Conservation (phyloP, 257 asterid species). For the Solanum raphanifolium region DNA sequence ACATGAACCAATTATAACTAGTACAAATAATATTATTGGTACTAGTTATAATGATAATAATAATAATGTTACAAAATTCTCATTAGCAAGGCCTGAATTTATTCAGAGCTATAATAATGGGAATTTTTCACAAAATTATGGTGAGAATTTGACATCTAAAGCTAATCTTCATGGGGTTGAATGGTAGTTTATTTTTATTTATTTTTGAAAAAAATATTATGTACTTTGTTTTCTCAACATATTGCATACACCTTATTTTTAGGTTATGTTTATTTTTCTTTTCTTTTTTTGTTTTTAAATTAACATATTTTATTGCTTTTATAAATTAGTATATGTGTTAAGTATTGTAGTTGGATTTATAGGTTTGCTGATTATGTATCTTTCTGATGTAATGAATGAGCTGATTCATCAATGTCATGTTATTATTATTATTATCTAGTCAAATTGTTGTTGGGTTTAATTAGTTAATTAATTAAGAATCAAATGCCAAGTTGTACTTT, state of each 20-base stretch:
- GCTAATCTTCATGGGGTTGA: slow-evolving; percentile 19
- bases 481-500: not conserved
- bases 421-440: not conserved
- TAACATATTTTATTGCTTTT: not conserved
- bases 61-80: not conserved
- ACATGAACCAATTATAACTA: not conserved
- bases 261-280: not conserved
- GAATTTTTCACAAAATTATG: not conserved
- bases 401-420: not conserved
- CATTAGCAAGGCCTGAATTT: not conserved
- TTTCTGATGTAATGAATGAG: not conserved
- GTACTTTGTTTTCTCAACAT: not conserved
- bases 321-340: not conserved
- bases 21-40: not conserved
- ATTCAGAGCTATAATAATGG: not conserved
- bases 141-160: slow-evolving; percentile 1
- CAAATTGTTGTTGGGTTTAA: not conserved
- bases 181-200: slow-evolving; percentile 6
- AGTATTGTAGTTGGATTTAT: not conserved
- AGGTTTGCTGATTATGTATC: not conserved
- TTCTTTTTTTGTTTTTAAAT: not conserved
- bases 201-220: not conserved
- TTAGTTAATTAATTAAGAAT: not conserved
- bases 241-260: not conserved
- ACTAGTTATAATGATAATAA: not conserved